Evolutionary conservation across 2,329 filamentous ascomycete genomes (phyloP).

Genomic region (Talaromyces sp.): DNA sequence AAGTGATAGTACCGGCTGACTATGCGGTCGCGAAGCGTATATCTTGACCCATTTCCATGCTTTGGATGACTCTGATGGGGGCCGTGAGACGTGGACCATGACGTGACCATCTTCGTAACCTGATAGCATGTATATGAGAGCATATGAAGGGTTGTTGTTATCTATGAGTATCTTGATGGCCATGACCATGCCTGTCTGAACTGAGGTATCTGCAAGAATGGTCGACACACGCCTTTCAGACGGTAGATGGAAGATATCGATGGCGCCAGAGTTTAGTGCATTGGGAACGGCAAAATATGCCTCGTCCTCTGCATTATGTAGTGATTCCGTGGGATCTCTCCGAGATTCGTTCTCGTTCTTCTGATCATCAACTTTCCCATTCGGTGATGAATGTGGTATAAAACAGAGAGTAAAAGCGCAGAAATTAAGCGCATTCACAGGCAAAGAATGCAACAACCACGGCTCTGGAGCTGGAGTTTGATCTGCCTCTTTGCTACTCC

Average conservation of each 20-base stretch:
- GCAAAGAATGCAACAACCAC: constrained; percentile 77
- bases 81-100: constrained; percentile 56
- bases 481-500: constrained; percentile 43
- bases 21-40: constrained; percentile 65
- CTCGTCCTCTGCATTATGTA: constrained; percentile 15
- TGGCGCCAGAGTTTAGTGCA: constrained; percentile 65
- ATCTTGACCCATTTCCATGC: constrained; percentile 47
- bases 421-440: constrained; percentile 93
- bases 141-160: background rate
- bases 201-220: constrained; percentile 43
- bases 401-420: constrained; percentile 70
- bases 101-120: constrained; percentile 83
- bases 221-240: constrained; percentile 63
- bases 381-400: constrained; percentile 18
- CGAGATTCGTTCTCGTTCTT: too few relatives aligned
- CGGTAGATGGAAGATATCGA: constrained; percentile 82
- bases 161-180: constrained; percentile 59
- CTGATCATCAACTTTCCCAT: background rate
- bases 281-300: constrained; percentile 77
- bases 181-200: constrained; percentile 74
- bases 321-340: background rate
- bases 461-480: constrained; percentile 46
- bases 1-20: constrained; percentile 76
- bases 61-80: constrained; percentile 16
- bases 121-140: constrained; percentile 57